These are phyloP conservation scores for Annona squamosa DNA, from an alignment of 164 flowering plant genomes.

Conservation along the genomic window DNA sequence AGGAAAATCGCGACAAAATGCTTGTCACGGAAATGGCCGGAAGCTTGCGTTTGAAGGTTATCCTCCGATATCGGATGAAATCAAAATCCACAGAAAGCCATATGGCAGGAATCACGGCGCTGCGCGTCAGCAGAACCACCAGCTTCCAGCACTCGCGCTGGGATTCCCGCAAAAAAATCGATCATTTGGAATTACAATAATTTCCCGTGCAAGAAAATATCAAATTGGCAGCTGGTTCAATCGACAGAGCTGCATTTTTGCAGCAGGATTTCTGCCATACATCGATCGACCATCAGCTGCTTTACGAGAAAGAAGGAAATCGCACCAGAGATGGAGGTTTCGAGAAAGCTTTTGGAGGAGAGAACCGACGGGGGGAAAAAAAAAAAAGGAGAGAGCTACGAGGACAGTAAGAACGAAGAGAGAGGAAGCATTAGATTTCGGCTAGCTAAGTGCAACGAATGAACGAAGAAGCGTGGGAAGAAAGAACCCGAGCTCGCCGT, in stretches of 20 bases:
- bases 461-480: not conserved
- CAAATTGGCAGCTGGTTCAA: not conserved
- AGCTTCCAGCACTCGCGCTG: not conserved
- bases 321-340: conserved; percentile 9
- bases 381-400: too few species aligned
- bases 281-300: not conserved
- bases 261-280: not conserved
- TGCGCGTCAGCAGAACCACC: not conserved
- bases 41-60: not conserved
- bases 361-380: not conserved
- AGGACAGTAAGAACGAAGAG: too few species aligned
- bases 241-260: not conserved
- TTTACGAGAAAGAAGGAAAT: conserved; percentile 3
- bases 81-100: too few species aligned
- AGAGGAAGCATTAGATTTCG: too few species aligned
- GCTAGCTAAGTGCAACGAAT: too few species aligned
- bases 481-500: not conserved
- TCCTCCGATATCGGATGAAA: not conserved
- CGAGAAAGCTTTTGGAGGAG: not conserved
- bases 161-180: not conserved
- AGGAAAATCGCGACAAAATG: not conserved
- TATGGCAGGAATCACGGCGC: too few species aligned
- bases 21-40: not conserved
- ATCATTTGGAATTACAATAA: too few species aligned
- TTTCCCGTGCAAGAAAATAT: not conserved